These are phyloP conservation scores for Xylariales sp. DNA, from an alignment of 2,329 filamentous ascomycete species.

Conservation along the genomic window DNA sequence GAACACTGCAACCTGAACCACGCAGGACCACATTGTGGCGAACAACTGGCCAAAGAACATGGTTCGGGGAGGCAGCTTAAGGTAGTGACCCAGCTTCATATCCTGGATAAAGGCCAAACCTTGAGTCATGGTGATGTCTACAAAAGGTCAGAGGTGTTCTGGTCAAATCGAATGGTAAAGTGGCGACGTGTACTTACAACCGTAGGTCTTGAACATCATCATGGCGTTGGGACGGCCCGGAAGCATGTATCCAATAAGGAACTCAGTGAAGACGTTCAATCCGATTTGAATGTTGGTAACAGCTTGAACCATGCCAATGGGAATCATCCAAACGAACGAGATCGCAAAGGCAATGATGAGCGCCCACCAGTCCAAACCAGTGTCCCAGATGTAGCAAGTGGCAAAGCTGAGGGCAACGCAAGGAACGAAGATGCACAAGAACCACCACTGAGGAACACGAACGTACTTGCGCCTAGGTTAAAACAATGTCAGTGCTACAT, in stretches of 20 bases:
- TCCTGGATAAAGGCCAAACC: not conserved
- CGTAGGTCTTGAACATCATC: conserved; percentile 73
- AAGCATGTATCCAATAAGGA: conserved; percentile 69
- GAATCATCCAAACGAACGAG: conserved; percentile 54
- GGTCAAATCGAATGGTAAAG: too few relatives aligned
- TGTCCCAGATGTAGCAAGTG: conserved; percentile 38
- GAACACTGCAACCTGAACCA: conserved; percentile 38
- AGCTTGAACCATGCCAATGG: conserved; percentile 57
- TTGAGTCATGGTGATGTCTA: conserved; percentile 5
- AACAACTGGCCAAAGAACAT: conserved; percentile 7
- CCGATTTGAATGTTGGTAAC: conserved; percentile 55
- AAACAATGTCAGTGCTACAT: not conserved
- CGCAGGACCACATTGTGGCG: conserved; percentile 24
- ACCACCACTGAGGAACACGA: not conserved
- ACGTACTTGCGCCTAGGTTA: conserved; percentile 4
- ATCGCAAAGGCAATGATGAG: conserved; percentile 54
- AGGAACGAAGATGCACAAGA: conserved; percentile 1
- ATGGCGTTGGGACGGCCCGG: conserved; percentile 66
- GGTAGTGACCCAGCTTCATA: conserved; percentile 8
- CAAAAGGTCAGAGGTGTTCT: not conserved
- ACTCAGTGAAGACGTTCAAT: conserved; percentile 63
- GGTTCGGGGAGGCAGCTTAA: conserved; percentile 3
- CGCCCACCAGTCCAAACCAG: conserved; percentile 54
- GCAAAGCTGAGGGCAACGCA: conserved; percentile 4
- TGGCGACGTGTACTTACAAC: not conserved